A percentile compares a stretch with the other conserved stretches of the same genome.
Evolutionary conservation across 768 basidiomycete genomes (phyloP).

Genomic region (Serendipita sp.): DNA sequence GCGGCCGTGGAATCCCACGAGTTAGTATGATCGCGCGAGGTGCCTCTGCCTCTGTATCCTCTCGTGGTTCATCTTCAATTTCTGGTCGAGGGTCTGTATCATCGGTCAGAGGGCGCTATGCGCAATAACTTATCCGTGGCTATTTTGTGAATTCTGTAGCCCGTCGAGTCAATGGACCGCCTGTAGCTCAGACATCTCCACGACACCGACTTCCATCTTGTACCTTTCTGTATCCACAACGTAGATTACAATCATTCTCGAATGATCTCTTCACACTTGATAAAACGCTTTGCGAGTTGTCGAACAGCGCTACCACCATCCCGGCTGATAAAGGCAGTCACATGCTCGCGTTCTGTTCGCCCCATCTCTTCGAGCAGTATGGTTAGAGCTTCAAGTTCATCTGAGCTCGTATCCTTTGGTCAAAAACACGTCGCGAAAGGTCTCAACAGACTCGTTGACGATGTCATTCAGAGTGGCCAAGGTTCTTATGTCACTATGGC

Average conservation of each 20-base stretch:
- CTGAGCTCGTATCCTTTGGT: slow-evolving; percentile 19
- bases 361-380: no score
- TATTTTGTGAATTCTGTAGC: background rate
- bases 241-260: no score
- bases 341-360: no score
- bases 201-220: background rate
- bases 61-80: background rate
- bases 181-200: background rate
- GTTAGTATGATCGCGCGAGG: background rate
- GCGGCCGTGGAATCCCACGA: background rate
- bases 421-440: slow-evolving; percentile 20
- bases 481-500: slow-evolving; percentile 60
- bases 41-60: background rate
- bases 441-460: slow-evolving; percentile 18
- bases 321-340: no score
- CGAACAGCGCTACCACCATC: no score
- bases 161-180: background rate
- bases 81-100: background rate
- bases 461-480: slow-evolving; percentile 19
- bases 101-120: background rate
- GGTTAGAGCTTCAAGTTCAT: background rate
- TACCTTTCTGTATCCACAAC: background rate
- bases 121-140: background rate
- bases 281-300: no score
- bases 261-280: no score